Conservation (phyloP, 768 basidiomycete genomes). For the Rhizopogon roseolus region DNA sequence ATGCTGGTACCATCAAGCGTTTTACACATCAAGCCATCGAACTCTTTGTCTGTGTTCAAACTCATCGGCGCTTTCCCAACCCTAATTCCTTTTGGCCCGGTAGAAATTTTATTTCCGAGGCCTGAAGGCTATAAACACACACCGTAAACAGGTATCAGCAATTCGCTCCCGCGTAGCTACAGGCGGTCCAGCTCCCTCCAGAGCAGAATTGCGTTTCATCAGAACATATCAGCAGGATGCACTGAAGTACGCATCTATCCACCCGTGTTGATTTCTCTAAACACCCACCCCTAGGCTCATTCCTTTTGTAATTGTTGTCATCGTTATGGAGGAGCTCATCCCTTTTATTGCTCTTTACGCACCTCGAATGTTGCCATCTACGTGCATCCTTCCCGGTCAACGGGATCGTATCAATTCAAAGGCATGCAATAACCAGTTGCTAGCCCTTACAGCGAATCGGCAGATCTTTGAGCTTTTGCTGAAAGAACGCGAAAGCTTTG, state of each 20-base stretch:
- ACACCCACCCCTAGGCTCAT: slow-evolving; percentile 42
- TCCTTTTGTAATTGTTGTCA: slow-evolving; percentile 71
- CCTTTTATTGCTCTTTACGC: slow-evolving; percentile 82
- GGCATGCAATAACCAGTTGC: slow-evolving; percentile 41
- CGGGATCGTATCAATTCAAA: slow-evolving; percentile 57
- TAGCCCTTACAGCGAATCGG: slow-evolving; percentile 33
- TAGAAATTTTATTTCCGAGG: slow-evolving; percentile 86
- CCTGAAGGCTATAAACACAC: slow-evolving; percentile 62
- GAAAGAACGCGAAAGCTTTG: slow-evolving; percentile 27
- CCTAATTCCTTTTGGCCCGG: slow-evolving; percentile 2
- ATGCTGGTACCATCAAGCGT: slow-evolving; percentile 51
- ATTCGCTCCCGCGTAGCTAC: slow-evolving; percentile 53
- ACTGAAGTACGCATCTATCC: slow-evolving; percentile 48
- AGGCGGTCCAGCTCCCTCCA: slow-evolving; percentile 59
- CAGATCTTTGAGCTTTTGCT: slow-evolving; percentile 30
- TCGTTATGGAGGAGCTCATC: slow-evolving; percentile 76
- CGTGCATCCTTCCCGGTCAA: slow-evolving; percentile 81
- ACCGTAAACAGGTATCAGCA: slow-evolving; percentile 47
- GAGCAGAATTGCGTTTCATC: slow-evolving; percentile 69
- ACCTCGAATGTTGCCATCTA: slow-evolving; percentile 83
- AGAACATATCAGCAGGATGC: slow-evolving; percentile 61
- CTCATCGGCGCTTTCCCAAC: neutral
- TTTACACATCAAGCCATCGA: slow-evolving; percentile 46
- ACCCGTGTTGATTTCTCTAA: slow-evolving; percentile 3
- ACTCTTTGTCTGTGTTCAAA: slow-evolving; percentile 32